These are phyloP conservation scores for Macrophomina tecta DNA, from an alignment of 2,329 filamentous ascomycete species.

Conservation along the genomic window DNA sequence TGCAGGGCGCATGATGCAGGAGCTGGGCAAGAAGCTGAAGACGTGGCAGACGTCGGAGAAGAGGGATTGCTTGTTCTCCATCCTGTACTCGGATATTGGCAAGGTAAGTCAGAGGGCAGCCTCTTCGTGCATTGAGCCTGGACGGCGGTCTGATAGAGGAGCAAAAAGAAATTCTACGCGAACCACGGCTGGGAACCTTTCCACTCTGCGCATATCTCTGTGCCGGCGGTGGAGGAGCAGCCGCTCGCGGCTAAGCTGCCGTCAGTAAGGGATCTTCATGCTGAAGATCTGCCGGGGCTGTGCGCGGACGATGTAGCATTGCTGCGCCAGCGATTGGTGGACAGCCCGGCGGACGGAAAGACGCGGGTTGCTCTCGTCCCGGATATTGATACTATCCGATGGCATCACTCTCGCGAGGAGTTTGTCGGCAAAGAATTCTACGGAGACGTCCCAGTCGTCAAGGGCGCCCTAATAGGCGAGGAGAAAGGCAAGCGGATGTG, in stretches of 20 bases:
- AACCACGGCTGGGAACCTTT: slow-evolving; percentile 76
- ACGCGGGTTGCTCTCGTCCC: slow-evolving; percentile 70
- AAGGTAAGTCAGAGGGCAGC: slow-evolving; percentile 61
- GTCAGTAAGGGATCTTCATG: slow-evolving; percentile 57
- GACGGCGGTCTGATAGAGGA: slow-evolving; percentile 17
- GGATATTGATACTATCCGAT: slow-evolving; percentile 70
- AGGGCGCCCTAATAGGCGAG: slow-evolving; percentile 70
- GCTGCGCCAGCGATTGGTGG: slow-evolving; percentile 61
- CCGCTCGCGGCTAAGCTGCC: slow-evolving; percentile 29
- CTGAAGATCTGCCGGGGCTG: slow-evolving; percentile 65
- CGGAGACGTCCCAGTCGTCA: slow-evolving; percentile 61
- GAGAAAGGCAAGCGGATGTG: slow-evolving; percentile 66
- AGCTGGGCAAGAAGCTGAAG: slow-evolving; percentile 64
- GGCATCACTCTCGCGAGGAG: slow-evolving; percentile 83
- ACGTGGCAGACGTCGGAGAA: slow-evolving; percentile 58
- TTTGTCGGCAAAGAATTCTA: slow-evolving; percentile 73
- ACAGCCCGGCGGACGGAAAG: slow-evolving; percentile 47
- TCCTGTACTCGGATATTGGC: slow-evolving; percentile 62
- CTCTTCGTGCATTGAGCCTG: neutral
- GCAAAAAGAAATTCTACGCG: slow-evolving; percentile 68
- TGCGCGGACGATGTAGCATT: slow-evolving; percentile 69
- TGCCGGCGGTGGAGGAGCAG: slow-evolving; percentile 53
- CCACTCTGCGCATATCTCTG: slow-evolving; percentile 72
- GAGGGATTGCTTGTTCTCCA: slow-evolving; percentile 66
- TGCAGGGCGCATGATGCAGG: slow-evolving; percentile 73